Evolutionary conservation across 1,284 basidiomycete species (phyloP), one percentile per base, ranked within the genome.

Genomic region (Agroathelia rolfsii): DNA sequence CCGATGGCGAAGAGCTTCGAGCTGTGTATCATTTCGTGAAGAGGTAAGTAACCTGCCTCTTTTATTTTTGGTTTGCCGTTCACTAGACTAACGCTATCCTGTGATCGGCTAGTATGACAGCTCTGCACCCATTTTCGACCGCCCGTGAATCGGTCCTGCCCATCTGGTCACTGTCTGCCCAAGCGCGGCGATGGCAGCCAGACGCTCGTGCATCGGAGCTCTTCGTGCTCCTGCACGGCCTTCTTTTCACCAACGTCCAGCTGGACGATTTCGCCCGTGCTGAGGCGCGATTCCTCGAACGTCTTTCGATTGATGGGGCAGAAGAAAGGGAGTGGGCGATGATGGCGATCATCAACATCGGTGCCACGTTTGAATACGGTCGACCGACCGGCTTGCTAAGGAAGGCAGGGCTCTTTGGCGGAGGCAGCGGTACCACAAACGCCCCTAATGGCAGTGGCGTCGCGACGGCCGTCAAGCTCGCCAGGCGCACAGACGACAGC

Each of bases 321-420:
- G 75, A 86, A 33, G 88, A 90, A 51, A 76, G 82, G 14, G 85
- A 89, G 41, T 98, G 94, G 94, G 83, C 88, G 45, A 89, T 94
- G 80, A 93, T 97, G 84, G 92, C 75, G 0, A 63, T 81, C 21
- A 66, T 87, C 48, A 95, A 94, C 52, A 67, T 96, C 12, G 70
- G 76, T 3, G 72, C 84, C 0, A 54, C 95, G 9, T 63, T 96
- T 44, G 90, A 97, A 57, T 96, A 93, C 47, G 92, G 93, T 16
- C 66, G 76, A n/a, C 67, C 77, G 1, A 69, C 66, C 8, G 78
- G 86, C 3, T 55, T 88, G 2, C 59, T 96, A 20, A 68, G 75
- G 35, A 76, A 71, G 39, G 64, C 67, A 18, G 66, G 69, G 24
- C 66, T 58, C 14, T 48, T 66, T 10, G 56, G 52, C 15, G 57